phyloP scores from a whole-genome alignment of 2,329 filamentous ascomycete species.

The Fusarium sp. region DNA sequence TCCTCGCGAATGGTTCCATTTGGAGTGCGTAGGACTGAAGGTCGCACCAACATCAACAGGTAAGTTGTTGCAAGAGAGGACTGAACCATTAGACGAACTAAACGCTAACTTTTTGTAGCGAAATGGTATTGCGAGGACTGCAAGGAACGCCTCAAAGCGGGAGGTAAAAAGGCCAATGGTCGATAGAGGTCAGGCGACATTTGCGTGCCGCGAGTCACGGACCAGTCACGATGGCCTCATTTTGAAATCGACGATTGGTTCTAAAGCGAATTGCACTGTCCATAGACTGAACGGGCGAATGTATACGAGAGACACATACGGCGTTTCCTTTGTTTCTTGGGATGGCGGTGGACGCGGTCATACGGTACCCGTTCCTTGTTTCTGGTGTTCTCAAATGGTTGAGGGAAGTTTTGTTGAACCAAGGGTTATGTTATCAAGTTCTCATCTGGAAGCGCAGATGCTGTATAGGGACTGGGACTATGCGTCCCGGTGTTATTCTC shows the following conservation, averaged over 20 bases:
- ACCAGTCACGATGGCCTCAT: slow-evolving; percentile 28
- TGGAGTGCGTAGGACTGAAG: slow-evolving; percentile 81
- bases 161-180: slow-evolving; percentile 60
- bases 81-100: background rate
- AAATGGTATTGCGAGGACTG: slow-evolving; percentile 88
- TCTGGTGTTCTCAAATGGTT: slow-evolving; percentile 12
- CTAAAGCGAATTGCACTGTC: slow-evolving; percentile 17
- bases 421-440: background rate
- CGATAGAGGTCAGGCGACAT: slow-evolving; percentile 45
- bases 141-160: slow-evolving; percentile 69
- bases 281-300: slow-evolving; percentile 21
- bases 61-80: slow-evolving; percentile 54
- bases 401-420: background rate
- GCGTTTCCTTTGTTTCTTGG: slow-evolving; percentile 34
- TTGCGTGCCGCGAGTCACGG: slow-evolving; percentile 9
- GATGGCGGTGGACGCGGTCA: slow-evolving; percentile 17
- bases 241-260: slow-evolving; percentile 18
- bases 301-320: slow-evolving; percentile 34
- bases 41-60: slow-evolving; percentile 79
- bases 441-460: slow-evolving; percentile 1
- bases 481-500: slow-evolving; percentile 4
- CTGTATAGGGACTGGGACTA: background rate
- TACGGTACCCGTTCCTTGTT: slow-evolving; percentile 22
- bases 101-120: slow-evolving; percentile 57
- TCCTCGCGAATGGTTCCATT: slow-evolving; percentile 82